phyloP scores from a whole-genome alignment of 2,329 filamentous ascomycete genomes.

The Fusarium protoensiforme region DNA sequence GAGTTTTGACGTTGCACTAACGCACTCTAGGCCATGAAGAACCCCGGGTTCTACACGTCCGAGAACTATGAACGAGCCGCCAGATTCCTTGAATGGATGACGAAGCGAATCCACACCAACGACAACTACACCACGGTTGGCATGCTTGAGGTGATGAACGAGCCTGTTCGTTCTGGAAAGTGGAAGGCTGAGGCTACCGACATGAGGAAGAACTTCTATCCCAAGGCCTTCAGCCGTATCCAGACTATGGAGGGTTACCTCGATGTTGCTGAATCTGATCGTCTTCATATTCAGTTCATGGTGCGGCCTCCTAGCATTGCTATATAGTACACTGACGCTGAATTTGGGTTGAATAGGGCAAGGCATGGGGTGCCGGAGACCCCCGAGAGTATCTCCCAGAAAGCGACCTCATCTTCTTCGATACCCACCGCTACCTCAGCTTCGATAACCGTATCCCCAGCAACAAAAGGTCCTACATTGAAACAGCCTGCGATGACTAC shows the following conservation, averaged over 20 bases:
- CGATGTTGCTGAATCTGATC: constrained; percentile 53
- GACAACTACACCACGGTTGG: constrained; percentile 65
- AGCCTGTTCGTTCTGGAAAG: constrained; percentile 54
- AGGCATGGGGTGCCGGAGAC: constrained; percentile 65
- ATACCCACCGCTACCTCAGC: constrained; percentile 70
- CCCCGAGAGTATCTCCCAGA: constrained; percentile 58
- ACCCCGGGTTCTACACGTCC: constrained; percentile 64
- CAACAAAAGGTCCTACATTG: constrained; percentile 61
- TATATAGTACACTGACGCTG: not conserved
- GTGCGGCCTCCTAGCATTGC: constrained; percentile 26
- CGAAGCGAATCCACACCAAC: constrained; percentile 61
- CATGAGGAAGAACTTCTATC: constrained; percentile 43
- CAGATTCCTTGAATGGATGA: constrained; percentile 66
- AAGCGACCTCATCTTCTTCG: constrained; percentile 60
- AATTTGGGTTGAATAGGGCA: not conserved
- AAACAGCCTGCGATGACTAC: constrained; percentile 60
- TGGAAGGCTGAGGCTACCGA: constrained; percentile 29
- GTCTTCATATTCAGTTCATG: constrained; percentile 64
- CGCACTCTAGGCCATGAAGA: not conserved
- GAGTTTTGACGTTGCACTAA: accelerated
- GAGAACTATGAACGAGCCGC: constrained; percentile 67
- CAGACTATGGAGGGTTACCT: constrained; percentile 59
- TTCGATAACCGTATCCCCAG: constrained; percentile 58
- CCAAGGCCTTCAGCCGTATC: constrained; percentile 50
- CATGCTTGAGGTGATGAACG: constrained; percentile 69